Evolutionary conservation across 2,329 filamentous ascomycete species (phyloP).

Genomic region (Aspergillus nomiae): DNA sequence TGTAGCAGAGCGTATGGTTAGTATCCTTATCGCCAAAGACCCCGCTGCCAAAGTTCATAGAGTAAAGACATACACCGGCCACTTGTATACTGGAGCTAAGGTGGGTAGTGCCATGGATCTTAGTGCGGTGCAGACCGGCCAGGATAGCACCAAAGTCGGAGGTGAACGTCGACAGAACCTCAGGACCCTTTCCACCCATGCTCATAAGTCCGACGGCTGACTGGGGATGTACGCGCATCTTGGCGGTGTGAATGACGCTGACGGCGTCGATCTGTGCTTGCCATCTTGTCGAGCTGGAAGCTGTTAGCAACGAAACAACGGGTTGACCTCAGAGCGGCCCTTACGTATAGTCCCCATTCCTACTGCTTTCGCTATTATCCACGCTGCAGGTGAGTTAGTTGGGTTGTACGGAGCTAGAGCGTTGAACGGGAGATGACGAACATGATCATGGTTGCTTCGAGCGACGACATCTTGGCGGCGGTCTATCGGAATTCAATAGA

Average conservation of each 20-base stretch:
- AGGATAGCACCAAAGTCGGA: slow-evolving; percentile 95
- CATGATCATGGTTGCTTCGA: slow-evolving; percentile 99
- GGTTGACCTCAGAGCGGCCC: slow-evolving; percentile 16
- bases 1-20: slow-evolving; percentile 41
- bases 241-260: slow-evolving; percentile 91
- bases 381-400: slow-evolving; percentile 57
- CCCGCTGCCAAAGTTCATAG: slow-evolving; percentile 11
- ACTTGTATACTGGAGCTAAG: slow-evolving; percentile 94
- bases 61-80: slow-evolving; percentile 68
- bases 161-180: slow-evolving; percentile 94
- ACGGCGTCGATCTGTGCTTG: slow-evolving; percentile 95
- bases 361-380: slow-evolving; percentile 98
- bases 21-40: not conserved
- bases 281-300: slow-evolving; percentile 82
- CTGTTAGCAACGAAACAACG: slow-evolving; percentile 20
- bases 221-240: slow-evolving; percentile 93
- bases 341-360: slow-evolving; percentile 86
- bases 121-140: slow-evolving; percentile 87
- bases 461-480: slow-evolving; percentile 79
- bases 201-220: slow-evolving; percentile 98
- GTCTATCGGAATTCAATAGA: slow-evolving; percentile 7
- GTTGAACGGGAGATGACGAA: slow-evolving; percentile 28
- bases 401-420: slow-evolving; percentile 14
- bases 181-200: slow-evolving; percentile 96
- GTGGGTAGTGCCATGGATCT: slow-evolving; percentile 87